A percentile compares a stretch with the other conserved stretches of the same genome.
Evolutionary conservation across 495 filamentous ascomycete genomes (phyloP).

Genomic region (Corynascus novoguineensis): DNA sequence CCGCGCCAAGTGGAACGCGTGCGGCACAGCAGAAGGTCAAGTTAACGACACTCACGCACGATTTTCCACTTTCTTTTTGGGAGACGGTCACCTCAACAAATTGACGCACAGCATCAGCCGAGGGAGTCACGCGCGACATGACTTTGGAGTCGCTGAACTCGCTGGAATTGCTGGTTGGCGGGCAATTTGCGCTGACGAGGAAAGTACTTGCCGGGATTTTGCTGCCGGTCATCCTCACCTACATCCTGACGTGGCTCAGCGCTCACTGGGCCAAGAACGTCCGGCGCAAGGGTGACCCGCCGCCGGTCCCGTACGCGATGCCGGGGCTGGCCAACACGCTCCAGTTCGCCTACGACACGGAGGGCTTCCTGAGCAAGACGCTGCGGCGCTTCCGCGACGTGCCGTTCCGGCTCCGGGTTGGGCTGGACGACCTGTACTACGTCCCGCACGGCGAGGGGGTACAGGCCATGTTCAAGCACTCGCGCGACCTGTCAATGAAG

Average conservation of each 20-base stretch:
- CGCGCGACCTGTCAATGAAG: conserved; percentile 15
- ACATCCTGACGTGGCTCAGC: conserved; percentile 2
- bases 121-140: not conserved
- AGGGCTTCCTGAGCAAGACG: conserved; percentile 8
- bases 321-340: conserved; percentile 22
- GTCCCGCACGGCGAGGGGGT: conserved; percentile 13
- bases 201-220: not conserved
- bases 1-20: not conserved
- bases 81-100: not conserved
- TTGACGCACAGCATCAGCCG: too few relatives aligned
- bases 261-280: conserved; percentile 1
- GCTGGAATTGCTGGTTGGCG: not conserved
- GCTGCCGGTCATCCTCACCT: conserved; percentile 16
- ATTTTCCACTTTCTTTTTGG: not conserved
- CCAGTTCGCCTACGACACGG: conserved; percentile 19
- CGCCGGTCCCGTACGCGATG: conserved; percentile 22
- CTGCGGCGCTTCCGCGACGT: conserved; percentile 8
- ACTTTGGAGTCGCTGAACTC: not conserved
- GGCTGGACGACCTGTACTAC: conserved; percentile 21
- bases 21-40: not conserved
- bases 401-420: conserved; percentile 12
- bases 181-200: not conserved
- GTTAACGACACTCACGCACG: not conserved
- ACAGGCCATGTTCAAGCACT: conserved; percentile 16
- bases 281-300: conserved; percentile 12